These are phyloP conservation scores for Nothophytophthora sp. DNA, from an alignment of 352 stramenopile species.

Conservation along the genomic window DNA sequence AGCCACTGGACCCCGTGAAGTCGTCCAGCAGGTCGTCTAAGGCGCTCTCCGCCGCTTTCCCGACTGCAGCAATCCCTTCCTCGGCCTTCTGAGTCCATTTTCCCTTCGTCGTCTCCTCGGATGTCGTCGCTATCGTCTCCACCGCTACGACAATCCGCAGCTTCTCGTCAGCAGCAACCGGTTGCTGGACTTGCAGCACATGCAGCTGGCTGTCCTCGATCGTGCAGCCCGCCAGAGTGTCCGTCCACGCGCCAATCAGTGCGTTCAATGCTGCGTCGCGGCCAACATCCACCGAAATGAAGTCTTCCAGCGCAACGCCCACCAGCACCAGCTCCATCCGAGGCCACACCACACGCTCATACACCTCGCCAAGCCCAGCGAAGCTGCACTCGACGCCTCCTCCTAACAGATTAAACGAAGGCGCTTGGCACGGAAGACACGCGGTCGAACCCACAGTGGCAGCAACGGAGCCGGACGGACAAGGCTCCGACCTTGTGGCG, in stretches of 20 bases:
- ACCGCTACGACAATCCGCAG: constrained; percentile 27
- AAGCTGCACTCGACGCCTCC: constrained; percentile 28
- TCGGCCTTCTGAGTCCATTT: background rate
- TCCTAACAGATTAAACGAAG: constrained; percentile 34
- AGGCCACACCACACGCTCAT: constrained; percentile 42
- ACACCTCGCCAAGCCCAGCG: constrained; percentile 38
- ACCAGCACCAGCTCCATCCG: constrained; percentile 21
- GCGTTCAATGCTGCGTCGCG: background rate
- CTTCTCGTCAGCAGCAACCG: background rate
- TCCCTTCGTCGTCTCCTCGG: background rate
- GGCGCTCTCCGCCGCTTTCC: constrained; percentile 10
- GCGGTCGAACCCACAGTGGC: constrained; percentile 15
- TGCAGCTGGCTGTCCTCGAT: constrained; percentile 20
- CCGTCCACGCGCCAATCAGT: constrained; percentile 22
- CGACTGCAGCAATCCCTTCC: constrained; percentile 5
- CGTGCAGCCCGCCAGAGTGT: constrained; percentile 20
- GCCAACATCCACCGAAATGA: constrained; percentile 1
- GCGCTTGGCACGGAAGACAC: constrained; percentile 29
- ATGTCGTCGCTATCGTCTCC: constrained; percentile 11
- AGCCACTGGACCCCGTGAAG: constrained; percentile 5
- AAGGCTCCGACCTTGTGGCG: constrained; percentile 26
- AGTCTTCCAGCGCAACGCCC: constrained; percentile 12
- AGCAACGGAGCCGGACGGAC: constrained; percentile 25
- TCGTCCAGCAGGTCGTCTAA: constrained; percentile 16
- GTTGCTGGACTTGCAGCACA: constrained; percentile 18